Conservation (phyloP, 192 early-diverging fungal species). For the Coemansia umbellata region DNA sequence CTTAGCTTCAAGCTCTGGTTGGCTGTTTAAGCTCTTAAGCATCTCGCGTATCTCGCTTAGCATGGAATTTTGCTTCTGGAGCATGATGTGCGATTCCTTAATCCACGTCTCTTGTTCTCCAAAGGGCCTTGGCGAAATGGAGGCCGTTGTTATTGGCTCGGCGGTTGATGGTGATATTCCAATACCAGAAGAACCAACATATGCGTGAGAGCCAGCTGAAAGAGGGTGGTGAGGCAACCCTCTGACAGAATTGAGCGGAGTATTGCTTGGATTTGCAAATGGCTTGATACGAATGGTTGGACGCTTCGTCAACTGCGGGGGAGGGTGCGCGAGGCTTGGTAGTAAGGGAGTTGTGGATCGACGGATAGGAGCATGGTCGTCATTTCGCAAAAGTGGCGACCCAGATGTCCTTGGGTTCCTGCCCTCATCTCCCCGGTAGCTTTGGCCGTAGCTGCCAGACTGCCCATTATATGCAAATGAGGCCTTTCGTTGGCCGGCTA, state of each 20-base stretch:
- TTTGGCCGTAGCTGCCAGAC: neutral
- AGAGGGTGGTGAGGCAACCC: neutral
- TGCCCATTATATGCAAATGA: constrained; percentile 3
- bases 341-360: neutral
- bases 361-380: neutral
- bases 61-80: constrained; percentile 21
- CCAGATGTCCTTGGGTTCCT: neutral
- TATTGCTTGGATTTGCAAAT: neutral
- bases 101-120: constrained; percentile 33
- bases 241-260: neutral
- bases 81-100: constrained; percentile 38
- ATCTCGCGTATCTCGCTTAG: constrained; percentile 16
- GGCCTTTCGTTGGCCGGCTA: neutral
- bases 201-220: neutral
- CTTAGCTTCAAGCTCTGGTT: constrained; percentile 15
- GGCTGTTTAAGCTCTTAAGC: constrained; percentile 14
- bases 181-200: neutral
- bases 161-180: neutral
- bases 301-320: constrained; percentile 7
- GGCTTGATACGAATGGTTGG: constrained; percentile 31
- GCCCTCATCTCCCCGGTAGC: neutral
- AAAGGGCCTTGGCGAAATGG: constrained; percentile 3
- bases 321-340: neutral
- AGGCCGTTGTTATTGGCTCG: neutral
- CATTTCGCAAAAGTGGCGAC: neutral